Percentiles rank a stretch among this genome's conserved stretches.
These are phyloP conservation scores for Osmozyma mogii DNA, from an alignment of 805 yeast genomes.

Conservation along the genomic window DNA sequence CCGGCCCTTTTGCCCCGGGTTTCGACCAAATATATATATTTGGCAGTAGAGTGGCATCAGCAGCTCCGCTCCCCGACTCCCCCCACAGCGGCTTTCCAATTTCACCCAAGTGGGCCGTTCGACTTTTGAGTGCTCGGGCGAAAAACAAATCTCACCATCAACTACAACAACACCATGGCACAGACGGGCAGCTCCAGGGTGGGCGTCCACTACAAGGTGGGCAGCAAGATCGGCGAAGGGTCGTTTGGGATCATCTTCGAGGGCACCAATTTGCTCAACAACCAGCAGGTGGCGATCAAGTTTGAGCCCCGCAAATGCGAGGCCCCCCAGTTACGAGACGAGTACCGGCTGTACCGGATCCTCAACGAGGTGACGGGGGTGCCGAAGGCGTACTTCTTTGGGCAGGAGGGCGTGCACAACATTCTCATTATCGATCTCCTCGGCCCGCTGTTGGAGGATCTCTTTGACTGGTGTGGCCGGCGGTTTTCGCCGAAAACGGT, in stretches of 20 bases:
- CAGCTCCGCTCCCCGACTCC: not conserved
- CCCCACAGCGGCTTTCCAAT: not conserved
- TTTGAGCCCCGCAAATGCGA: slow-evolving; percentile 95
- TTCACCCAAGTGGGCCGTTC: not conserved
- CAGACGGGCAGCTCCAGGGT: slow-evolving; percentile 51
- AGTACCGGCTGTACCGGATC: slow-evolving; percentile 89
- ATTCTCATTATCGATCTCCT: slow-evolving; percentile 87
- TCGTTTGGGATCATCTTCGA: slow-evolving; percentile 97
- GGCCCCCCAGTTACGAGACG: slow-evolving; percentile 96
- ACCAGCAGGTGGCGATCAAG: slow-evolving; percentile 91
- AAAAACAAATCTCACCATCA: too few species aligned
- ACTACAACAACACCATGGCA: slow-evolving; percentile 21
- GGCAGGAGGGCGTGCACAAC: slow-evolving; percentile 96
- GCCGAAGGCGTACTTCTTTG: slow-evolving; percentile 96
- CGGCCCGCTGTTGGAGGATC: slow-evolving; percentile 93
- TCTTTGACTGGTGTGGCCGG: slow-evolving; percentile 98
- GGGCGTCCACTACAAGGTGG: slow-evolving; percentile 93
- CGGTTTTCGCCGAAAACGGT: slow-evolving; percentile 82
- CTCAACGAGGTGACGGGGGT: slow-evolving; percentile 77
- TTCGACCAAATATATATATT: not conserved
- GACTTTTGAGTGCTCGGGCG: too few species aligned
- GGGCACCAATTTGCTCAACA: slow-evolving; percentile 87
- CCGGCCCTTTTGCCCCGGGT: too few species aligned
- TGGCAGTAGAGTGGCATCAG: not conserved
- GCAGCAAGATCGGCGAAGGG: slow-evolving; percentile 97